A percentile compares a stretch with the other conserved stretches of the same genome.
Conservation (phyloP, 805 yeast species). For the Yarrowia divulgata region DNA sequence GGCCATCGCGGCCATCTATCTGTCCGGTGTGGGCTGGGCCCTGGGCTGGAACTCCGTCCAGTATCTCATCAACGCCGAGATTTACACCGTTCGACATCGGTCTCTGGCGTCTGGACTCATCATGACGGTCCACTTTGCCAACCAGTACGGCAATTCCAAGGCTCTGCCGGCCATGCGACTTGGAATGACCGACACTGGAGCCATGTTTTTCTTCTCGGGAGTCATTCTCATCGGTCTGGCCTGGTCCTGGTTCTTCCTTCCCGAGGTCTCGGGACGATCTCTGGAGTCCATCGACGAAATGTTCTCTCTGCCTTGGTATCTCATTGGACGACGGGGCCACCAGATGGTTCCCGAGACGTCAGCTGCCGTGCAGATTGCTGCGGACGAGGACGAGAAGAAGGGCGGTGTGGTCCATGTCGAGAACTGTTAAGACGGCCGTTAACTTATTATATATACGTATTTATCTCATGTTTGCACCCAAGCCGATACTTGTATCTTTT, state of each 20-base stretch:
- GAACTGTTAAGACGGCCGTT: constrained; percentile 1
- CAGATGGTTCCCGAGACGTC: constrained; percentile 31
- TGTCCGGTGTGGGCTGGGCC: constrained; percentile 65
- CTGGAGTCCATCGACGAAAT: constrained; percentile 62
- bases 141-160: constrained; percentile 64
- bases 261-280: constrained; percentile 60
- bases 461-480: constrained; percentile 6
- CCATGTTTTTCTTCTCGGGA: constrained; percentile 60
- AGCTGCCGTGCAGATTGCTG: constrained; percentile 13
- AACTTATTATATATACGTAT: background rate
- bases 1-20: constrained; percentile 60
- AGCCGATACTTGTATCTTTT: too few species aligned
- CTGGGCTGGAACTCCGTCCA: constrained; percentile 66
- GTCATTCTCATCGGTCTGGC: constrained; percentile 54
- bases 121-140: constrained; percentile 64
- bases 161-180: constrained; percentile 62
- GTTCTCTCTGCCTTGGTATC: constrained; percentile 64
- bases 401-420: constrained; percentile 24
- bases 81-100: constrained; percentile 61
- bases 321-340: constrained; percentile 54
- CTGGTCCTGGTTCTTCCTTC: constrained; percentile 60
- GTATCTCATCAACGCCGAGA: constrained; percentile 62
- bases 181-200: constrained; percentile 57
- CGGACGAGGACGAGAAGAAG: constrained; percentile 34
- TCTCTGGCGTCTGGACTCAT: constrained; percentile 59